A percentile compares a stretch with the other conserved stretches of the same genome.
Conservation (phyloP, 257 asterid species). For the Cynanchum wilfordii region DNA sequence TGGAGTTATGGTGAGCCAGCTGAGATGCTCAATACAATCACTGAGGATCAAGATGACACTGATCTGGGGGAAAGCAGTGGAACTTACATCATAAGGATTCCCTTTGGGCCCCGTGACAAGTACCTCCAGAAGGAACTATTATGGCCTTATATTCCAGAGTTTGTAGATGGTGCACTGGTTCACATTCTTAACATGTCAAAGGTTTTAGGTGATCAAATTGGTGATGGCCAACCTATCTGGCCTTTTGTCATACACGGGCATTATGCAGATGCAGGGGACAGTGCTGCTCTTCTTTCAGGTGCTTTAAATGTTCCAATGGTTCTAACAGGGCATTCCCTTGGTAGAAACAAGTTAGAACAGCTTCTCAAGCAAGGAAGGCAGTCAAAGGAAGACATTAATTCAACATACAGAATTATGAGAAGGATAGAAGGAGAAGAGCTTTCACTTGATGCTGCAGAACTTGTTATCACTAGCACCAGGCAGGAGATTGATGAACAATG, state of each 20-base stretch:
- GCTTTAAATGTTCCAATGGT: slow-evolving; percentile 88
- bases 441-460: slow-evolving; percentile 74
- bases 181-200: slow-evolving; percentile 77
- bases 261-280: slow-evolving; percentile 89
- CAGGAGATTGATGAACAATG: slow-evolving; percentile 91
- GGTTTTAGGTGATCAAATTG: slow-evolving; percentile 71
- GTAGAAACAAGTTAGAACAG: slow-evolving; percentile 83
- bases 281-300: slow-evolving; percentile 82
- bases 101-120: slow-evolving; percentile 73
- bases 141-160: slow-evolving; percentile 80
- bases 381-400: slow-evolving; percentile 76
- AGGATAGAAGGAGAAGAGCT: slow-evolving; percentile 86
- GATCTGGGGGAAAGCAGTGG: slow-evolving; percentile 74
- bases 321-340: slow-evolving; percentile 75
- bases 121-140: slow-evolving; percentile 60
- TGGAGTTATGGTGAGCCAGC: slow-evolving; percentile 86
- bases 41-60: slow-evolving; percentile 45
- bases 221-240: slow-evolving; percentile 70
- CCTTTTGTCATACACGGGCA: slow-evolving; percentile 83
- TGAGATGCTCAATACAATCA: slow-evolving; percentile 61
- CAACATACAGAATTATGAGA: slow-evolving; percentile 75
- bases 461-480: slow-evolving; percentile 73
- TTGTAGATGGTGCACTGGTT: slow-evolving; percentile 74
- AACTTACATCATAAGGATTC: slow-evolving; percentile 69
- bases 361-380: slow-evolving; percentile 76